These are phyloP conservation scores for Arctium minus DNA, from an alignment of 129 eudicot species.

Conservation along the genomic window DNA sequence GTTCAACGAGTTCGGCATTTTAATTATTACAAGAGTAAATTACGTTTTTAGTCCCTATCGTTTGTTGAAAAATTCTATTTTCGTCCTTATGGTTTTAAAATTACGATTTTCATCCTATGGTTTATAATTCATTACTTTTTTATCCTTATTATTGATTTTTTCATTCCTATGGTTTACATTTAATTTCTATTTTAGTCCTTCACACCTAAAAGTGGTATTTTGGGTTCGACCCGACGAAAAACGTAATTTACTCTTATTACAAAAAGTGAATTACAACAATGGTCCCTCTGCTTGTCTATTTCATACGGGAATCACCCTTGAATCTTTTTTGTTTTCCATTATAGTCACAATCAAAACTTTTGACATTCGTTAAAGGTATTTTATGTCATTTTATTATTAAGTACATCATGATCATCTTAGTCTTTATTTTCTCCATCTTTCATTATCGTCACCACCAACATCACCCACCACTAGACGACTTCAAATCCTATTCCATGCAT, in stretches of 20 bases:
- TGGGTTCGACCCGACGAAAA: too few relatives aligned
- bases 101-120: too few relatives aligned
- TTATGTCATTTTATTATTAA: not conserved
- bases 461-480: not conserved
- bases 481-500: not conserved
- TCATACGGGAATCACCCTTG: not conserved
- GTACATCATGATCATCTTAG: not conserved
- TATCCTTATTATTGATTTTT: too few relatives aligned
- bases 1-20: not conserved
- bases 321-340: not conserved
- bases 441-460: not conserved
- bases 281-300: not conserved
- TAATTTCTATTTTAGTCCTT: too few relatives aligned
- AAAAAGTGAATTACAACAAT: not conserved
- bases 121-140: too few relatives aligned
- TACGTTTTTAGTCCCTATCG: too few relatives aligned
- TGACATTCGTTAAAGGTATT: not conserved
- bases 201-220: too few relatives aligned
- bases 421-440: not conserved
- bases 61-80: too few relatives aligned
- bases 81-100: too few relatives aligned
- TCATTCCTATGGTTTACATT: too few relatives aligned
- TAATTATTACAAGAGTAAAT: not conserved
- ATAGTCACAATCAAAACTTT: not conserved
- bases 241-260: too few relatives aligned